Base-by-base conservation (phyloP, 306 rosid species). In the Cicer pinnatifidum region DNA sequence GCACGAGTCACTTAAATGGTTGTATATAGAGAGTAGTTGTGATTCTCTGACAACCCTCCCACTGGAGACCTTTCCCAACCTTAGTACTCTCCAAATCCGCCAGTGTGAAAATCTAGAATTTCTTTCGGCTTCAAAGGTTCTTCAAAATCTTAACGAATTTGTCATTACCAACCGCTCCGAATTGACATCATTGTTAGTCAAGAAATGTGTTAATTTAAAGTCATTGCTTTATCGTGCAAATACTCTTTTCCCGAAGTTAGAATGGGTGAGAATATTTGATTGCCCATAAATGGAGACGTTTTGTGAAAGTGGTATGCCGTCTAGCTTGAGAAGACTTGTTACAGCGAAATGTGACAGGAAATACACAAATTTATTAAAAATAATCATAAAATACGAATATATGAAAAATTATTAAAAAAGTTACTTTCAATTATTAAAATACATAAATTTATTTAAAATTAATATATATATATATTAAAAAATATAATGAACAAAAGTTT, bases 61-160 rank as follows among this genome's bases (percentile, higher is more conserved):
- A 19, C 12, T 63, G 33, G 64, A 63, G 0, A 5, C 39, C 43
- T 40, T 75, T 47, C 72, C 72, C 1, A 75, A 75, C 13, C 71
- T 75, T 54, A 0, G 0, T 1, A 0, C 0, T 0, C 51, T 75
- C 1, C 0, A 0, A 1, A 63, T 75, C 43, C 0, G 0, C 0
- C 0, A 5, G 0, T 75, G 64, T 75, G 62, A 50, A 48, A 62
- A 75, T n/a, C 11, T 75, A 57, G 23, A 75, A 19, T 4, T 4
- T 63, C 15, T 75, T 63, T 20, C 35, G 0, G 52, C 41, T 46
- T 63, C 79, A 2, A 19, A 19, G 7, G 1, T 12, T 38, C 53
- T 63, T 75, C 46, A 13, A 63, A 8, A 11, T 62, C 43, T 62
- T 8, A 1, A 0, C 41, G 0, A 1, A 1, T 3, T 72, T 41